These are phyloP conservation scores for Chaetomium tenue DNA, from an alignment of 495 filamentous ascomycete species.

Conservation along the genomic window DNA sequence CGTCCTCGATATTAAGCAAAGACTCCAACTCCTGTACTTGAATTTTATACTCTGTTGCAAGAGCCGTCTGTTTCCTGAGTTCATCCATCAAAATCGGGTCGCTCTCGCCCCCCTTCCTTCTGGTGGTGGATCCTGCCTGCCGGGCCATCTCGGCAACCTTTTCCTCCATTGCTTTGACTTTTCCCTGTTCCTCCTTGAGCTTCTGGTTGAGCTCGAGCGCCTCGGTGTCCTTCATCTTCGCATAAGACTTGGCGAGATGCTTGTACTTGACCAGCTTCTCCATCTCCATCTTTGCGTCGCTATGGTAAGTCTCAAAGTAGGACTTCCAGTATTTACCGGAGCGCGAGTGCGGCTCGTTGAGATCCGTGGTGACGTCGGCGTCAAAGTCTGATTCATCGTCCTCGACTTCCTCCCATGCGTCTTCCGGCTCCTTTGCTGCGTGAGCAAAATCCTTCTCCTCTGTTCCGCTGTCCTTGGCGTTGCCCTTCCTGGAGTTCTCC, in stretches of 20 bases:
- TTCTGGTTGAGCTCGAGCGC: slow-evolving; percentile 68
- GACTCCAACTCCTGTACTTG: slow-evolving; percentile 62
- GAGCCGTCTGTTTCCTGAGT: slow-evolving; percentile 62
- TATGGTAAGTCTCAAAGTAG: slow-evolving; percentile 79
- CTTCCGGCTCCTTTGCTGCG: slow-evolving; percentile 35
- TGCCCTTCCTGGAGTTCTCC: slow-evolving; percentile 44
- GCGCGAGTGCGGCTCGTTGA: slow-evolving; percentile 75
- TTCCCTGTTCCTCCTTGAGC: slow-evolving; percentile 62
- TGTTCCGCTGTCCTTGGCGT: slow-evolving; percentile 23
- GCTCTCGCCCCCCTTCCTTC: slow-evolving; percentile 46
- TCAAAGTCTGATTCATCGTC: slow-evolving; percentile 37
- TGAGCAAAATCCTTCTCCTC: slow-evolving; percentile 27
- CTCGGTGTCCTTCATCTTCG: slow-evolving; percentile 83
- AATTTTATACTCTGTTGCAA: slow-evolving; percentile 65
- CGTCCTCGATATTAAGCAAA: slow-evolving; percentile 47
- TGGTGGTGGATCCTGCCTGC: slow-evolving; percentile 44
- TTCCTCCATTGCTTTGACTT: slow-evolving; percentile 51
- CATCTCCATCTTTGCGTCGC: slow-evolving; percentile 74
- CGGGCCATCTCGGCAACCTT: slow-evolving; percentile 61
- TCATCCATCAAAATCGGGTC: slow-evolving; percentile 54
- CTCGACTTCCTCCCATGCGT: slow-evolving; percentile 46
- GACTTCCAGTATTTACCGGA: slow-evolving; percentile 94
- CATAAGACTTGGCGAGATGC: slow-evolving; percentile 81
- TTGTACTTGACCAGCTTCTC: slow-evolving; percentile 76
- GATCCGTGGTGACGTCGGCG: slow-evolving; percentile 69